These are phyloP conservation scores for Saccharum hybrid DNA, from an alignment of 202 grass and related monocot genomes.

Conservation along the genomic window DNA sequence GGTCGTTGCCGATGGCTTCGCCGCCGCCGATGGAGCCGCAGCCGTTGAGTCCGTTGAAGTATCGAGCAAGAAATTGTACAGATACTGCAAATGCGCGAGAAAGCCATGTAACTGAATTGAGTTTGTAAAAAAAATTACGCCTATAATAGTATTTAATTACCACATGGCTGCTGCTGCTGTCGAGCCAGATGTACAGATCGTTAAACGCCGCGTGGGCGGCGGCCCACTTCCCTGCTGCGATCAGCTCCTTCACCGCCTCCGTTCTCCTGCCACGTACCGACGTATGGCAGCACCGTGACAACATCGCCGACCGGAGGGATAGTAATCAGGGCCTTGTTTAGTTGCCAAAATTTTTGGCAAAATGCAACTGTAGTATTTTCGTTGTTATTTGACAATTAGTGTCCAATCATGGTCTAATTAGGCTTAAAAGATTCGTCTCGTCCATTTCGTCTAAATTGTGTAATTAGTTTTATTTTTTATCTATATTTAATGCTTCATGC, in stretches of 20 bases:
- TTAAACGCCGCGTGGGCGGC: conserved; percentile 39
- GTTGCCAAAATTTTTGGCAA: no score
- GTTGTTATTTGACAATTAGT: no score
- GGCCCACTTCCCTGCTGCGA: conserved; percentile 32
- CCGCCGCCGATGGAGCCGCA: no score
- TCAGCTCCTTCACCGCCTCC: conserved; percentile 34
- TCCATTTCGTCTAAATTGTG: no score
- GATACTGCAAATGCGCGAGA: neutral
- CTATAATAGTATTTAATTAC: conserved; percentile 26
- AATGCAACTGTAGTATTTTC: no score
- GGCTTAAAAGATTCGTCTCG: no score
- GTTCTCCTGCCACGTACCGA: neutral
- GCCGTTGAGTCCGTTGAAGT: neutral
- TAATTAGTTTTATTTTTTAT: no score
- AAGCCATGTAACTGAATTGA: no score
- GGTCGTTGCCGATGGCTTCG: neutral
- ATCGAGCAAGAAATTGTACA: neutral
- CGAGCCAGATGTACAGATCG: conserved; percentile 25
- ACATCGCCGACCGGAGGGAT: no score
- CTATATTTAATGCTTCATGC: no score
- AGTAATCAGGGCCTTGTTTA: neutral
- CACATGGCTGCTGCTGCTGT: conserved; percentile 36
- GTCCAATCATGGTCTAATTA: no score
- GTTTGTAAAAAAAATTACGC: no score
- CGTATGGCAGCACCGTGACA: neutral